phyloP scores from a whole-genome alignment of 2,329 filamentous ascomycete genomes.

The Curvularia sp. region DNA sequence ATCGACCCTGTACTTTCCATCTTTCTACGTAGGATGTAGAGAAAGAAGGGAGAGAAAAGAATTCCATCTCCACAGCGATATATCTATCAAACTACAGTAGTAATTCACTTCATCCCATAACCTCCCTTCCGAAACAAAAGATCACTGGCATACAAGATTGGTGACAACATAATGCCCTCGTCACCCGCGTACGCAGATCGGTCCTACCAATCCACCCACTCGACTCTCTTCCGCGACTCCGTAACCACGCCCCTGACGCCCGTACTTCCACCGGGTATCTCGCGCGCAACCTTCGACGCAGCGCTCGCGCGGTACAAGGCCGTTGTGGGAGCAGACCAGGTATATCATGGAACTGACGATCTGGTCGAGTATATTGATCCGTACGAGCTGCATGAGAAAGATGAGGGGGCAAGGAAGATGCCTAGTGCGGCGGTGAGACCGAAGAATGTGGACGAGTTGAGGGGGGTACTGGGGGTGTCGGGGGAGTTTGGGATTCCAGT shows the following conservation, averaged over 20 bases:
- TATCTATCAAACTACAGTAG: too few species aligned
- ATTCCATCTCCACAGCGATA: too few species aligned
- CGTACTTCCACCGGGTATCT: constrained; percentile 54
- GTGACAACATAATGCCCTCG: constrained; percentile 24
- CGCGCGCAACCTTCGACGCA: constrained; percentile 47
- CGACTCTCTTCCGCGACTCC: constrained; percentile 53
- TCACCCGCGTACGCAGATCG: constrained; percentile 47
- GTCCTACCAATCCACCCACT: constrained; percentile 55
- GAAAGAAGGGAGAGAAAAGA: too few species aligned
- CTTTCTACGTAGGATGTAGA: too few species aligned
- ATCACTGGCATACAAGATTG: too few species aligned
- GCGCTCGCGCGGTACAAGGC: constrained; percentile 49
- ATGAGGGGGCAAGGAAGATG: constrained; percentile 50
- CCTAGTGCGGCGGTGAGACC: constrained; percentile 56
- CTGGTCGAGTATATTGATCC: constrained; percentile 58
- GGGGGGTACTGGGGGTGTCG: constrained; percentile 31
- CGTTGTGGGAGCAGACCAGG: constrained; percentile 50
- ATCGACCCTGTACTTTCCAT: too few species aligned
- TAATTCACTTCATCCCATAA: not conserved
- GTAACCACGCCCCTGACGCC: constrained; percentile 48
- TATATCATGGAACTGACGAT: constrained; percentile 50
- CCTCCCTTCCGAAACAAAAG: too few species aligned
- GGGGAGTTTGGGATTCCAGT: constrained; percentile 41
- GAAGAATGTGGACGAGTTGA: constrained; percentile 33
- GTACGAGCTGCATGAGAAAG: constrained; percentile 55